Evolutionary conservation across 805 yeast species (phyloP).

Genomic region (Debaryomyces tyrocola): DNA sequence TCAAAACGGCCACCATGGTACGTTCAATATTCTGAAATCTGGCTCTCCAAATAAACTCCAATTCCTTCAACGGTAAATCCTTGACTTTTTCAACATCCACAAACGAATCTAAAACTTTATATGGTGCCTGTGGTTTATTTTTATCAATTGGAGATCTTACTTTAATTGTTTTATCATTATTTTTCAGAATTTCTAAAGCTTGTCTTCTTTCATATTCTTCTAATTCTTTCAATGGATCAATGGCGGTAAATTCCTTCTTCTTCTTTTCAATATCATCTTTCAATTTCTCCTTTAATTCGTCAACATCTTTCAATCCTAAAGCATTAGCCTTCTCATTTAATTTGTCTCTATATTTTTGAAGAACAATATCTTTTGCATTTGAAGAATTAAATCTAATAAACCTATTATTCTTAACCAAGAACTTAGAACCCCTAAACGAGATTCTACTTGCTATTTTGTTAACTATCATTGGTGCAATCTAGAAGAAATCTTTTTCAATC

Average conservation of each 20-base stretch:
- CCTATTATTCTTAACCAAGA: not conserved
- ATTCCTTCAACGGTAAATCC: constrained; percentile 56
- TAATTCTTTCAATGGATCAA: constrained; percentile 72
- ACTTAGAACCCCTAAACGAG: not conserved
- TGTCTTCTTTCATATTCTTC: constrained; percentile 52
- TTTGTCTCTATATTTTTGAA: constrained; percentile 27
- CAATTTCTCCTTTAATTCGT: constrained; percentile 60
- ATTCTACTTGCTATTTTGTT: no score
- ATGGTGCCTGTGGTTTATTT: constrained; percentile 47
- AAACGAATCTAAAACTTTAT: constrained; percentile 69
- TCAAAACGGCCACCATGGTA: constrained; percentile 64
- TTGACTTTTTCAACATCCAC: constrained; percentile 66
- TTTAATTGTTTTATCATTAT: constrained; percentile 26
- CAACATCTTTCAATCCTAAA: constrained; percentile 42
- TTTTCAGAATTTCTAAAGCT: constrained; percentile 23
- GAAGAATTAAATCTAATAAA: not conserved
- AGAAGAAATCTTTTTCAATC: no score
- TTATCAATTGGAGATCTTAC: constrained; percentile 35
- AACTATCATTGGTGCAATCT: no score
- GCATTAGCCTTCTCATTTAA: constrained; percentile 35
- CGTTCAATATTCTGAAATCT: constrained; percentile 65
- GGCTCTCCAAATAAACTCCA: constrained; percentile 87
- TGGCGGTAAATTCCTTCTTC: constrained; percentile 54
- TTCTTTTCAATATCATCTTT: constrained; percentile 59
- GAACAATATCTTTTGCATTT: not conserved